Evolutionary conservation across 805 yeast genomes (phyloP).

Genomic region (Kuraishia hungarica): DNA sequence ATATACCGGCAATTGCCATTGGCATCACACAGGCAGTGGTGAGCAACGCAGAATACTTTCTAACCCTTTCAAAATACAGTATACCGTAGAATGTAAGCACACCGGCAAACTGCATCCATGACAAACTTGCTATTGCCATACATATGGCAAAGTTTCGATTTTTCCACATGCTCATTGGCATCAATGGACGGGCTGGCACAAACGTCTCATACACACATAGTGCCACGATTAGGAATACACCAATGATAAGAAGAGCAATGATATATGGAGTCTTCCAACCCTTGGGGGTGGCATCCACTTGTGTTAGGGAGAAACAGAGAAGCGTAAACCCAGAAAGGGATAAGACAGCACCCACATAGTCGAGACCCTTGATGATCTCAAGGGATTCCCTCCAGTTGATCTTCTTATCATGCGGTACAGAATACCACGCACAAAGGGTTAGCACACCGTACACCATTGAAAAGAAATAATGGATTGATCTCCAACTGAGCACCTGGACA

Average conservation of each 20-base stretch:
- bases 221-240: conserved; percentile 22
- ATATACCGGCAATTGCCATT: conserved; percentile 31
- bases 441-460: conserved; percentile 25
- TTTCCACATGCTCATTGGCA: conserved; percentile 37
- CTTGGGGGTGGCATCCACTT: conserved; percentile 28
- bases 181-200: conserved; percentile 32
- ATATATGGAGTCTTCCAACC: conserved; percentile 41
- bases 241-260: conserved; percentile 31
- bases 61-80: conserved; percentile 33
- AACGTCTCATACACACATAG: conserved; percentile 30
- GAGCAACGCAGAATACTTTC: conserved; percentile 27
- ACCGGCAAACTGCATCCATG: conserved; percentile 36
- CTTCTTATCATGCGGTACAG: conserved; percentile 24
- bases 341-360: conserved; percentile 34
- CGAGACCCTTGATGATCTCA: conserved; percentile 19
- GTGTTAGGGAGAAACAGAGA: conserved; percentile 34
- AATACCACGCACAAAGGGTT: conserved; percentile 12
- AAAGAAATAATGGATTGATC: conserved; percentile 25
- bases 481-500: conserved; percentile 25
- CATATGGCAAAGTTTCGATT: conserved; percentile 28
- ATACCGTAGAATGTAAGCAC: conserved; percentile 28
- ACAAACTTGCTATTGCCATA: conserved; percentile 26
- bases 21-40: conserved; percentile 36
- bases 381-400: conserved; percentile 17
- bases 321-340: conserved; percentile 30